Base-by-base conservation (phyloP, 1,284 basidiomycete genomes). In the Microbotryomycetes sp. region DNA sequence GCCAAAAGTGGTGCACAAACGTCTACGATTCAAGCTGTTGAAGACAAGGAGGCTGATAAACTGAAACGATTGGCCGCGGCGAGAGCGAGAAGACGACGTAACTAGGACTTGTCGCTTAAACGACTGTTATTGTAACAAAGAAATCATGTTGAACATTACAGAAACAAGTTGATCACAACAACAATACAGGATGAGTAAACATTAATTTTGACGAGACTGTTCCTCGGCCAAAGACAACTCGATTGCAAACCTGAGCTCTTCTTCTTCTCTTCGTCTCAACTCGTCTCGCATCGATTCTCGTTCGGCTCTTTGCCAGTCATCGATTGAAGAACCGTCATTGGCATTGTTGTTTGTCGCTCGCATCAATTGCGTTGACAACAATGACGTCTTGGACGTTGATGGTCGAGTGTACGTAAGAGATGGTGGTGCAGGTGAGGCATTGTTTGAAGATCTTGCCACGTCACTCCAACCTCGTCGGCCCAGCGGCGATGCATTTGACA, bases 141-240 rank as follows among this genome's bases (percentile, higher is more conserved):
- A n/a, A n/a, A n/a, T n/a, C n/a, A n/a, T n/a, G n/a, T n/a, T n/a
- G n/a, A n/a, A n/a, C n/a, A n/a, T n/a, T n/a, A n/a, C n/a, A n/a
- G n/a, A n/a, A n/a, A n/a, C n/a, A n/a, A n/a, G n/a, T n/a, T n/a
- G n/a, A n/a, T n/a, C n/a, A n/a, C n/a, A n/a, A n/a, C n/a, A n/a
- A n/a, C n/a, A n/a, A n/a, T n/a, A n/a, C n/a, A n/a, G n/a, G n/a
- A n/a, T n/a, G n/a, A n/a, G n/a, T n/a, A n/a, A n/a, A n/a, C n/a
- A n/a, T n/a, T n/a, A n/a, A n/a, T n/a, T n/a, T 42, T 42, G 36
- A 9, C 36, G 9, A 42, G 36, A 42, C 36, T 42, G 36, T 42
- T 65, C 68, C 56, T 72, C 68, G 14, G 61, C 70, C 47, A 68
- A n/a, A 16, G 65, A 67, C 23, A 72, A 32, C 53, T 70, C 71